These are phyloP conservation scores for Claviceps maximensis DNA, from an alignment of 2,329 filamentous ascomycete genomes.

Conservation along the genomic window DNA sequence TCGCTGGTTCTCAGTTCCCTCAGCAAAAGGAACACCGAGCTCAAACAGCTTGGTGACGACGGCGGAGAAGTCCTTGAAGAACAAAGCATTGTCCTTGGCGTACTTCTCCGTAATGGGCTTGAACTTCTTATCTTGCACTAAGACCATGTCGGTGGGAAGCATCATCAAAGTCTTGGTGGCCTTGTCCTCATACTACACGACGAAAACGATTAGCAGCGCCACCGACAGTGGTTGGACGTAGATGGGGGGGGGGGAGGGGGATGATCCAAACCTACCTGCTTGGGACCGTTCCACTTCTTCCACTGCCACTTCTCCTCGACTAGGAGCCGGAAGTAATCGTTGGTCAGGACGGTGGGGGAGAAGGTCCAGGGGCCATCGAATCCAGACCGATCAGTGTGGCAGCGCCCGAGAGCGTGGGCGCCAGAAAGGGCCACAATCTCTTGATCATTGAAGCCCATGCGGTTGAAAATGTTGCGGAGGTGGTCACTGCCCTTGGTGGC, in stretches of 20 bases:
- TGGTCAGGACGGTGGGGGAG: slow-evolving; percentile 81
- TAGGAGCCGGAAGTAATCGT: slow-evolving; percentile 86
- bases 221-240: slow-evolving; percentile 8
- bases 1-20: slow-evolving; percentile 39
- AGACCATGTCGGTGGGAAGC: slow-evolving; percentile 81
- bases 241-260: too few species aligned
- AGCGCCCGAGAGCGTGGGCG: slow-evolving; percentile 78
- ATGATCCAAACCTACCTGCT: slow-evolving; percentile 45
- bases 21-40: slow-evolving; percentile 79
- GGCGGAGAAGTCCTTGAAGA: slow-evolving; percentile 85
- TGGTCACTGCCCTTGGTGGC: slow-evolving; percentile 65
- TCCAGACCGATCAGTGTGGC: slow-evolving; percentile 78
- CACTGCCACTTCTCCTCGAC: slow-evolving; percentile 85
- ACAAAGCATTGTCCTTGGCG: slow-evolving; percentile 77
- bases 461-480: slow-evolving; percentile 81
- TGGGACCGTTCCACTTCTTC: slow-evolving; percentile 84
- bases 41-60: slow-evolving; percentile 78
- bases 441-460: slow-evolving; percentile 96
- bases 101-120: slow-evolving; percentile 70
- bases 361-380: slow-evolving; percentile 87
- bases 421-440: slow-evolving; percentile 87
- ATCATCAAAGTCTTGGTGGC: slow-evolving; percentile 87
- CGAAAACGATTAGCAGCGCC: slow-evolving; percentile 3
- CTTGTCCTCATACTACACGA: slow-evolving; percentile 70
- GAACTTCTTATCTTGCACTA: slow-evolving; percentile 82